Base-by-base conservation (phyloP, 805 yeast genomes). In the Saturnispora besseyi region DNA sequence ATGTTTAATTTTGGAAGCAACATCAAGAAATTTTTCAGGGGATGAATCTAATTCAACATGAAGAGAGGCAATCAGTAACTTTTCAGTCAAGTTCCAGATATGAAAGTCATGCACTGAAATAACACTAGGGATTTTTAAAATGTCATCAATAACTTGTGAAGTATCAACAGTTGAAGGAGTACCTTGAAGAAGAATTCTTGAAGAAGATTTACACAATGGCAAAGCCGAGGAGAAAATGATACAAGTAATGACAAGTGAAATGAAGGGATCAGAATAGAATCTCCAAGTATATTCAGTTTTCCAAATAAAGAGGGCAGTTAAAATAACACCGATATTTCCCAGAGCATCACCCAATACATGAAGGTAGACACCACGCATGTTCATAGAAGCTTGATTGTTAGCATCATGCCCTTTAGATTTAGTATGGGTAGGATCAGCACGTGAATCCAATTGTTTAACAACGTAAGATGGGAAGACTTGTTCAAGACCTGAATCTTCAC, bases 261-360 rank as follows among this genome's bases (percentile, higher is more conserved):
- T 81, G 4, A 82, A 55, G 0, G 99, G 99, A 66, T 91, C 99
- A 51, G 84, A 73, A 62, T 87, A 87, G 64, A 68, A 88, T 61
- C 79, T 82, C 96, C 98, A 91, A 1, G 86, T 72, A 64, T 77
- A 91, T 58, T 88, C 84, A 0, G 98, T 88, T 64, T 85, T 82
- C 98, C 97, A 90, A 59, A 91, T 91, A 59, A 91, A 84, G 33
- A 91, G 55, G 3, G 98, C 99, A 2, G 96, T 82, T 4, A 76
- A 65, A 51, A 91, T 93, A 47, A 91, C 99, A 56, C 98, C 98
- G 49, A 91, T 70, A 63, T 91, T 91, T 55, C 99, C 98, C 50
- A 91, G 72, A 1, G 98, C 98, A 67, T 91, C 99, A 42, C 98
- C 98, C 58, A 93, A 55, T 11, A 93, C 99, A 62, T 91, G 99